Percentiles rank a stretch among this genome's conserved stretches.
phyloP scores from a whole-genome alignment of 495 filamentous ascomycete species.

The Aspergillus conjunctus region DNA sequence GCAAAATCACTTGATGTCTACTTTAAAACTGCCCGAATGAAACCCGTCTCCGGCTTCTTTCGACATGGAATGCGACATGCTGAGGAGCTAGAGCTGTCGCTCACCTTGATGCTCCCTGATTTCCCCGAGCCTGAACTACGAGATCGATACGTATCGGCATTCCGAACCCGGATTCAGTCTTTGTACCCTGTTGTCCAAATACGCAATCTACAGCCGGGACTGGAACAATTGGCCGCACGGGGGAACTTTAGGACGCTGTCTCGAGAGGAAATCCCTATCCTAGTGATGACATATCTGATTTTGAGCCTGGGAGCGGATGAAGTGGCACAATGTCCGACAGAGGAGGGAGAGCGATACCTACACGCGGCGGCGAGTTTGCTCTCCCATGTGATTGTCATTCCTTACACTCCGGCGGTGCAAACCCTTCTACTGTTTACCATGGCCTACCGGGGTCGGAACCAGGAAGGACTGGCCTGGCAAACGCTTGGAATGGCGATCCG shows the following conservation, averaged over 20 bases:
- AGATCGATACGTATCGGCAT: constrained; percentile 8
- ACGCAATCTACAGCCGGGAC: not conserved
- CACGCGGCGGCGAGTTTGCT: constrained; percentile 20
- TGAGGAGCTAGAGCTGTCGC: constrained; percentile 17
- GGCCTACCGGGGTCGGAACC: constrained; percentile 15
- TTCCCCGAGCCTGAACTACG: not conserved
- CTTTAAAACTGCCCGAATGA: constrained; percentile 19
- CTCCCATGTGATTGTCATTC: constrained; percentile 16
- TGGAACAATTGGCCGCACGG: constrained; percentile 1
- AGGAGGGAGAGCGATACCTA: constrained; percentile 16
- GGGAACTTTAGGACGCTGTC: not conserved
- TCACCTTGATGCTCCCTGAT: constrained; percentile 14
- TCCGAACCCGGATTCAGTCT: constrained; percentile 10
- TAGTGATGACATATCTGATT: constrained; percentile 19
- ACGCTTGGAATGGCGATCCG: constrained; percentile 20
- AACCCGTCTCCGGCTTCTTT: constrained; percentile 19
- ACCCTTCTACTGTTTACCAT: constrained; percentile 20
- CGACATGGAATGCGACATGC: constrained; percentile 20
- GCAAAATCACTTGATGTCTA: constrained; percentile 25
- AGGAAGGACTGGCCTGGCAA: constrained; percentile 24
- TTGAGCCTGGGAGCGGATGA: constrained; percentile 21
- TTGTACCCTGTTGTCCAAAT: constrained; percentile 19
- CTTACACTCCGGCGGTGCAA: constrained; percentile 20
- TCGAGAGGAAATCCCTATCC: constrained; percentile 10
- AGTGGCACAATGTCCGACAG: constrained; percentile 2